These are phyloP conservation scores for Trypanosoma congolense DNA, from an alignment of 208 protist genomes.

Conservation along the genomic window DNA sequence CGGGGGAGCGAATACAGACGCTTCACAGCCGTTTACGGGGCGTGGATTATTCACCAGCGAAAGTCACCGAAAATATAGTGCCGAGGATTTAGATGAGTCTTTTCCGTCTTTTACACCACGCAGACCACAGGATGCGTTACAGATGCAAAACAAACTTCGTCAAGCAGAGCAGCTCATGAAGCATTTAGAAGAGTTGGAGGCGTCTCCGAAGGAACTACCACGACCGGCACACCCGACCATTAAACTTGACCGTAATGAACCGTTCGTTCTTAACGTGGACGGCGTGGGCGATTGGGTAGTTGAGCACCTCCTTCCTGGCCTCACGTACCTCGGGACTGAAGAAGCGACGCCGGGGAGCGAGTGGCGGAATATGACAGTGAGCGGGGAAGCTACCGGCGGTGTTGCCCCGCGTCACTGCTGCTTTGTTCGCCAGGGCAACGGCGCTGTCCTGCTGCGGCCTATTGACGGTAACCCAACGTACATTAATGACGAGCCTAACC, in stretches of 20 bases:
- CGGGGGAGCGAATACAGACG: conserved; percentile 1
- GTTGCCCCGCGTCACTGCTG: conserved; percentile 24
- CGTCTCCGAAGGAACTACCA: conserved; percentile 22
- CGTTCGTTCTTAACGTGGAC: conserved; percentile 74
- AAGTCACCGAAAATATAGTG: background rate
- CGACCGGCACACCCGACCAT: conserved; percentile 18
- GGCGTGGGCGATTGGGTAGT: conserved; percentile 67
- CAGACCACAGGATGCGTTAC: conserved; percentile 22
- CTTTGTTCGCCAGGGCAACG: conserved; percentile 16
- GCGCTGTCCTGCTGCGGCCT: conserved; percentile 22
- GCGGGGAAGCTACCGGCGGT: conserved; percentile 6
- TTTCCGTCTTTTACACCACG: conserved; percentile 7
- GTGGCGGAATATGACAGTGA: conserved; percentile 17
- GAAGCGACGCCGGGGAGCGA: background rate
- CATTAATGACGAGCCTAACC: conserved; percentile 29
- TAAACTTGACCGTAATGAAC: conserved; percentile 24
- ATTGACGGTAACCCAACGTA: conserved; percentile 24
- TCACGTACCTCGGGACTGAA: conserved; percentile 36
- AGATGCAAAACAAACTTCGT: conserved; percentile 44
- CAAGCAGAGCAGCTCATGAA: conserved; percentile 62
- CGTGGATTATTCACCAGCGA: background rate
- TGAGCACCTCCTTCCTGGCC: conserved; percentile 31
- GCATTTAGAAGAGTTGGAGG: conserved; percentile 36
- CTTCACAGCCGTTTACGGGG: background rate
- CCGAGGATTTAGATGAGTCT: conserved; percentile 12